These are phyloP conservation scores for Penicillium psychrosexuale DNA, from an alignment of 2,329 filamentous ascomycete species.

Conservation along the genomic window DNA sequence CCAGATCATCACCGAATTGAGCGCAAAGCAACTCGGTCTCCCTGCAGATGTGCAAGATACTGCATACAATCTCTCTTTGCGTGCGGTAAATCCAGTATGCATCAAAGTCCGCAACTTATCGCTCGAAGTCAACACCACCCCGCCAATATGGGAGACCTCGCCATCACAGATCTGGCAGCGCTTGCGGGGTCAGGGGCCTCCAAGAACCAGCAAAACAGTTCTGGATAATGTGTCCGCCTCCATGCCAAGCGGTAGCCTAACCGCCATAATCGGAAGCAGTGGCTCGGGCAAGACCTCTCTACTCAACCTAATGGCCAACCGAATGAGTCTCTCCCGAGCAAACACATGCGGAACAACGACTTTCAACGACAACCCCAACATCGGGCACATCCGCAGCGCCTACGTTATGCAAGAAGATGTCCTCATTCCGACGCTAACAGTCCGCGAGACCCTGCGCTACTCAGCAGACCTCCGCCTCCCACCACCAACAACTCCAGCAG, in stretches of 20 bases:
- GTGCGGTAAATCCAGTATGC: constrained; percentile 40
- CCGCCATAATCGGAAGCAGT: constrained; percentile 71
- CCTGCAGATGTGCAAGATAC: constrained; percentile 12
- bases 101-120: constrained; percentile 36
- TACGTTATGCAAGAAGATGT: constrained; percentile 72
- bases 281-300: constrained; percentile 71
- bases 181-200: constrained; percentile 27
- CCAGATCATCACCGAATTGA: constrained; percentile 14
- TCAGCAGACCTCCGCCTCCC: constrained; percentile 69
- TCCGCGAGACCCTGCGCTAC: constrained; percentile 71
- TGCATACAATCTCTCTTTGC: constrained; percentile 37
- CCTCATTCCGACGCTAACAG: constrained; percentile 68
- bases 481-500: constrained; percentile 56
- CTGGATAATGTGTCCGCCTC: constrained; percentile 63
- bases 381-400: constrained; percentile 48
- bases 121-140: constrained; percentile 33
- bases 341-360: constrained; percentile 52
- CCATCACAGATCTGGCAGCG: constrained; percentile 32
- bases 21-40: constrained; percentile 7
- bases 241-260: constrained; percentile 64
- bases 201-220: constrained; percentile 46
- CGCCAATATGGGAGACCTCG: constrained; percentile 33
- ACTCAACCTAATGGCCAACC: constrained; percentile 68
- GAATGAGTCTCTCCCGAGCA: constrained; percentile 58
- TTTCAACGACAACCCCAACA: constrained; percentile 59